Base-by-base conservation (phyloP, 176 grass and related monocot species). In the Avena insularis region DNA sequence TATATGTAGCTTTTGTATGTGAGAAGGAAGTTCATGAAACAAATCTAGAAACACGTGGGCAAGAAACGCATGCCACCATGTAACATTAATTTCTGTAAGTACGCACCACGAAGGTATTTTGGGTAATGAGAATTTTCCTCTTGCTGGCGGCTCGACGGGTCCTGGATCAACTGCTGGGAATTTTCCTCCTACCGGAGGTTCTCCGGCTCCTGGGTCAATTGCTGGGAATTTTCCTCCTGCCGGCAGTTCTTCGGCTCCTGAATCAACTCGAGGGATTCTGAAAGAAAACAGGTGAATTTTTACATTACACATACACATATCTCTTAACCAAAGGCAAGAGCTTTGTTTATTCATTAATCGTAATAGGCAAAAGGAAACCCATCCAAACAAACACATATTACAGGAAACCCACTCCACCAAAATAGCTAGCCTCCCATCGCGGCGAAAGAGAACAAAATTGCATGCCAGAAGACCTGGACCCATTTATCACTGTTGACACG, bases 51-150 rank as follows among this genome's bases (percentile, higher is more conserved):
- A 61, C 3, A 51, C 10, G 23, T 54, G 81, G 81, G 71, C 70
- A 77, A 82, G 60, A 2, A 87, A 23, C 4, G 0, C 17, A 8
- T 3, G 10, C 14, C 66, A 67, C 12, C 6, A 1, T 16, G 14
- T 12, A 27, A 67, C 12, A 56, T 35, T 35, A 35, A 35, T 35
- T 43, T 69, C 20, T 67, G 71, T 29, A 67, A 43, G 81, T 46
- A 92, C 68, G 84, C 21, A 92, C 91, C 87, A 92, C 49, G 87
- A 54, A 84, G 91, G 87, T 27, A 92, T 79, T 74, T 58, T 82
- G 58, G 87, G 83, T 60, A 86, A 58, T 73, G 87, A 79, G 6
- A 89, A 57, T 38, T 89, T 89, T 69, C 75, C 76, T 77, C 76
- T 76, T 29, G 80, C 43, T 12, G 33, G 33, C 20, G 11, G 43